These are phyloP conservation scores for Ilyonectria mors-panacis DNA, from an alignment of 2,329 filamentous ascomycete species.

Conservation along the genomic window DNA sequence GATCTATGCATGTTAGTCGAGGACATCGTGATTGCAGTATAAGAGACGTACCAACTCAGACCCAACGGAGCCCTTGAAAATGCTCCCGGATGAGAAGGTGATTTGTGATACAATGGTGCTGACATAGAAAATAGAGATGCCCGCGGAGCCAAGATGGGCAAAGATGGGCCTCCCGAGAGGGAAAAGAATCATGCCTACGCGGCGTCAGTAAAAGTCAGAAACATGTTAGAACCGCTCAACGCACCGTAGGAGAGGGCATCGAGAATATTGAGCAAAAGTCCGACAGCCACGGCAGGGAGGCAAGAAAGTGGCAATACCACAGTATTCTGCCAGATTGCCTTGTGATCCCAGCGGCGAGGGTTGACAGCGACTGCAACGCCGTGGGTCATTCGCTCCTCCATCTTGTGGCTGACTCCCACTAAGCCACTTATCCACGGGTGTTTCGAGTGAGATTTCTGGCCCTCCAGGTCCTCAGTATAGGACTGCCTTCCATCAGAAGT, in stretches of 20 bases:
- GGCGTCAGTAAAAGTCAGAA: slow-evolving; percentile 37
- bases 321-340: slow-evolving; percentile 73
- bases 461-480: slow-evolving; percentile 63
- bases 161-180: slow-evolving; percentile 91
- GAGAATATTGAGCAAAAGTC: slow-evolving; percentile 90
- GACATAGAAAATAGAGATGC: slow-evolving; percentile 98
- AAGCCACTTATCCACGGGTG: slow-evolving; percentile 55
- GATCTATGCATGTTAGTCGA: slow-evolving; percentile 68
- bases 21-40: neutral
- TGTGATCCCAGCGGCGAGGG: slow-evolving; percentile 81
- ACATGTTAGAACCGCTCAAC: slow-evolving; percentile 36
- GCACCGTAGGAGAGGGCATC: slow-evolving; percentile 94
- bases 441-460: slow-evolving; percentile 59
- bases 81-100: slow-evolving; percentile 88
- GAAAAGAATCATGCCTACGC: slow-evolving; percentile 88
- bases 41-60: slow-evolving; percentile 82
- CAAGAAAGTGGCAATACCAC: slow-evolving; percentile 79
- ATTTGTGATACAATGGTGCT: slow-evolving; percentile 96
- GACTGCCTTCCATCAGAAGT: slow-evolving; percentile 50
- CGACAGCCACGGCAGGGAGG: slow-evolving; percentile 89
- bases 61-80: slow-evolving; percentile 91
- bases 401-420: slow-evolving; percentile 49
- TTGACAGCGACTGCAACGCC: slow-evolving; percentile 61
- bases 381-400: slow-evolving; percentile 51
- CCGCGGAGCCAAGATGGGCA: slow-evolving; percentile 87